These are phyloP conservation scores for Fonsecaea nubica DNA, from an alignment of 2,329 filamentous ascomycete genomes.

Conservation along the genomic window DNA sequence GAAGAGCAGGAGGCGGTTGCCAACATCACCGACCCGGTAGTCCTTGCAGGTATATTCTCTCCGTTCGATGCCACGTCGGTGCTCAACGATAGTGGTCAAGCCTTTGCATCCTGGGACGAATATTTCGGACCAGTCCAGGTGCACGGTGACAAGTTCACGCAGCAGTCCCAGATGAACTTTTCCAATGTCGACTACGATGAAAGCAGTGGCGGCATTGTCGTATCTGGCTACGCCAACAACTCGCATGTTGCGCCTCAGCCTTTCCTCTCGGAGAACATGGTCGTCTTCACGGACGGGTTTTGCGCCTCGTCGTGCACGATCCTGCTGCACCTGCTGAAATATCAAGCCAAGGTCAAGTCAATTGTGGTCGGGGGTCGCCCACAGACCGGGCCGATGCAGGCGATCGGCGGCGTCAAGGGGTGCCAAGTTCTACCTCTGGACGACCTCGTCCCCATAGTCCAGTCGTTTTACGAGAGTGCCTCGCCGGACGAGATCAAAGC, in stretches of 20 bases:
- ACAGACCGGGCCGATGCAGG: slow-evolving; percentile 62
- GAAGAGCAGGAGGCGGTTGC: not conserved
- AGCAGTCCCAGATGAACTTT: slow-evolving; percentile 4
- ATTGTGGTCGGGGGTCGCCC: slow-evolving; percentile 68
- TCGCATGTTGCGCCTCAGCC: slow-evolving; percentile 56
- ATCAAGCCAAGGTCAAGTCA: slow-evolving; percentile 62
- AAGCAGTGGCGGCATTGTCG: slow-evolving; percentile 41
- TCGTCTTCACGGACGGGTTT: slow-evolving; percentile 55
- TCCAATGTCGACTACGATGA: slow-evolving; percentile 37
- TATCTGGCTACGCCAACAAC: slow-evolving; percentile 58
- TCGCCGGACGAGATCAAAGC: slow-evolving; percentile 1
- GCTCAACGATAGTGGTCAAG: slow-evolving; percentile 9
- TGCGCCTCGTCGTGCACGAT: slow-evolving; percentile 66
- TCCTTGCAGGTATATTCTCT: not conserved
- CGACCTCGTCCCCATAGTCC: not conserved
- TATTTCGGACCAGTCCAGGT: slow-evolving; percentile 15
- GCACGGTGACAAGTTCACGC: slow-evolving; percentile 12
- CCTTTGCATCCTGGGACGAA: slow-evolving; percentile 7
- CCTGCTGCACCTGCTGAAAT: slow-evolving; percentile 61
- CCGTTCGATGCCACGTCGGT: not conserved
- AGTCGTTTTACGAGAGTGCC: slow-evolving; percentile 15
- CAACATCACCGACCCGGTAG: not conserved
- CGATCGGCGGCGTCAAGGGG: slow-evolving; percentile 69
- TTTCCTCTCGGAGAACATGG: slow-evolving; percentile 64
- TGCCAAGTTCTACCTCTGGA: slow-evolving; percentile 28